phyloP scores from a whole-genome alignment of 345 rosid species.

The Bruguiera gymnorhiza region DNA sequence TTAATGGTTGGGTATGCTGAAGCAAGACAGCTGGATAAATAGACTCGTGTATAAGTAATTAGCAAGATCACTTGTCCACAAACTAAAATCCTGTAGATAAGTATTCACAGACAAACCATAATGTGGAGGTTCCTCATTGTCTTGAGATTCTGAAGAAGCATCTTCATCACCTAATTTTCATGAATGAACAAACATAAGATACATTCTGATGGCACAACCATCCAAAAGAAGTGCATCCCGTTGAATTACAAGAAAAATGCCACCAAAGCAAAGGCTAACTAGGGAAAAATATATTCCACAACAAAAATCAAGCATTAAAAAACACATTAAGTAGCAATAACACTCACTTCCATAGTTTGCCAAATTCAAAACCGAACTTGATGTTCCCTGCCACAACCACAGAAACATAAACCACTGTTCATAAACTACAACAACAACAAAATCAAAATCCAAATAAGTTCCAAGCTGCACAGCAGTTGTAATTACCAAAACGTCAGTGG shows the following conservation, averaged over 20 bases:
- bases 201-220: not conserved
- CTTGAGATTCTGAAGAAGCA: slow-evolving; percentile 33
- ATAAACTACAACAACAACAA: not conserved
- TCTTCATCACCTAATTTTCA: slow-evolving; percentile 45
- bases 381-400: slow-evolving; percentile 34
- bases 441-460: not conserved
- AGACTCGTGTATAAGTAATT: not conserved
- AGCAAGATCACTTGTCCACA: not conserved
- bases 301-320: not conserved
- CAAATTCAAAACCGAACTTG: slow-evolving; percentile 35
- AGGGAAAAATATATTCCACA: not conserved
- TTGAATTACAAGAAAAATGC: not conserved
- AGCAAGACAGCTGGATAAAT: not conserved
- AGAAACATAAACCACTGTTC: not conserved
- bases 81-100: not conserved
- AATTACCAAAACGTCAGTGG: slow-evolving; percentile 49
- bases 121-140: slow-evolving; percentile 24
- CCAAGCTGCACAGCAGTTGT: not conserved
- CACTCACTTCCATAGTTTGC: slow-evolving; percentile 55
- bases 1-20: too few relatives aligned
- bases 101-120: slow-evolving; percentile 35
- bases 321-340: not conserved
- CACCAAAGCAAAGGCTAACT: too few relatives aligned
- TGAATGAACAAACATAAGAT: slow-evolving; percentile 6
- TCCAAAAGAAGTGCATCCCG: not conserved